phyloP scores from a whole-genome alignment of 345 rosid species.

The Gossypium sturtianum region DNA sequence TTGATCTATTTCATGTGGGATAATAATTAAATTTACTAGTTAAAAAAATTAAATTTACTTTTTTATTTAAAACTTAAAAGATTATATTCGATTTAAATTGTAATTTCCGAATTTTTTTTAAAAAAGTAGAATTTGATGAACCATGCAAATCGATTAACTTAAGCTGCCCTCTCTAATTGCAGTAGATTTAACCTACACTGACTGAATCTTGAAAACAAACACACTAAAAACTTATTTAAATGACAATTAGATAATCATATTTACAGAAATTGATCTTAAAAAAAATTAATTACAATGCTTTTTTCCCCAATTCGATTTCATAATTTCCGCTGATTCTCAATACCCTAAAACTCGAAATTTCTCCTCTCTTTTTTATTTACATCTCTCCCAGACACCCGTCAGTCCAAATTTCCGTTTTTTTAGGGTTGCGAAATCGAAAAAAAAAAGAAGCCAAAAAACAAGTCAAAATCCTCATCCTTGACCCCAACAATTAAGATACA shows the following conservation, averaged over 20 bases:
- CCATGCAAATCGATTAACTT: too few relatives aligned
- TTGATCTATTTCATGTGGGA: too few relatives aligned
- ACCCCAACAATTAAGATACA: constrained; percentile 93
- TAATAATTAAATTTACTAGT: too few relatives aligned
- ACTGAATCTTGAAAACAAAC: neutral
- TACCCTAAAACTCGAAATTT: too few relatives aligned
- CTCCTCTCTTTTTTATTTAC: neutral
- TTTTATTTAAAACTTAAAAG: too few relatives aligned
- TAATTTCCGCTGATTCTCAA: neutral
- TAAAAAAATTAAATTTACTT: too few relatives aligned
- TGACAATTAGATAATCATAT: neutral
- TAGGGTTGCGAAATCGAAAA: neutral
- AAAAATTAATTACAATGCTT: neutral
- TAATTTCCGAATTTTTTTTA: too few relatives aligned
- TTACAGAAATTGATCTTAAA: neutral
- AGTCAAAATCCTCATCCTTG: constrained; percentile 27
- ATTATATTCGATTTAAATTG: neutral
- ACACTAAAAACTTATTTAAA: neutral
- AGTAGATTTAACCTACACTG: neutral
- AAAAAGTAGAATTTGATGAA: too few relatives aligned
- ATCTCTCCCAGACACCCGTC: neutral
- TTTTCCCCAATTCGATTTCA: neutral
- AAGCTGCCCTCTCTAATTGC: neutral
- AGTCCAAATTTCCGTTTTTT: neutral
- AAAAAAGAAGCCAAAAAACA: neutral